Conservation (phyloP, 1,284 basidiomycete species). For the Flammula alnicola region DNA sequence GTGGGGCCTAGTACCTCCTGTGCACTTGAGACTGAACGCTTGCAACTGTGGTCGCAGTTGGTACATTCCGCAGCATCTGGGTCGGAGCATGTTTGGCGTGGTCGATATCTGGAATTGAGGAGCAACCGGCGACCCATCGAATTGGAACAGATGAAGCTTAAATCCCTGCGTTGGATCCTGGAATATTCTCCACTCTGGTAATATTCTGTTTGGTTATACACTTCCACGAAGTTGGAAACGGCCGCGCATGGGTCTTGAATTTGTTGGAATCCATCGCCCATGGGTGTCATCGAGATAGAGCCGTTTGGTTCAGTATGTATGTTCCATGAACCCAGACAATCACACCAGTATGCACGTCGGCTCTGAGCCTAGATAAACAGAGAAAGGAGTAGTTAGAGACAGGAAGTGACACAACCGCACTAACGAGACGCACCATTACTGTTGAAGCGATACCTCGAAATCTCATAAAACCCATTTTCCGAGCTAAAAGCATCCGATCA, state of each 20-base stretch:
- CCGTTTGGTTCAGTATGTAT: slow-evolving; percentile 74
- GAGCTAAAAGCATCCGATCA: slow-evolving; percentile 46
- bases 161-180: slow-evolving; percentile 54
- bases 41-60: slow-evolving; percentile 25
- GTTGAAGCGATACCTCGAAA: slow-evolving; percentile 85
- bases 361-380: slow-evolving; percentile 72
- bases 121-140: slow-evolving; percentile 65
- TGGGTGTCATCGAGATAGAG: slow-evolving; percentile 72
- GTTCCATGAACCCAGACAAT: slow-evolving; percentile 88
- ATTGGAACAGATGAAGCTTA: slow-evolving; percentile 70
- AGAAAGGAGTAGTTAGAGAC: slow-evolving; percentile 11
- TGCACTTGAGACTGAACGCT: slow-evolving; percentile 27
- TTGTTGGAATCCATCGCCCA: slow-evolving; percentile 88
- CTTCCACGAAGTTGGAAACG: slow-evolving; percentile 81
- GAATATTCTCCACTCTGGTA: slow-evolving; percentile 65
- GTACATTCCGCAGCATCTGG: slow-evolving; percentile 50
- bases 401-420: slow-evolving; percentile 4
- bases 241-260: slow-evolving; percentile 91
- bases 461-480: slow-evolving; percentile 79
- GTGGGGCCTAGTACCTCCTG: slow-evolving; percentile 28
- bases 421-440: slow-evolving; percentile 64
- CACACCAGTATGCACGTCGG: slow-evolving; percentile 85
- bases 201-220: slow-evolving; percentile 74
- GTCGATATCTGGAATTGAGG: slow-evolving; percentile 62
- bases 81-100: slow-evolving; percentile 71